A percentile compares a stretch with the other conserved stretches of the same genome.
These are phyloP conservation scores for Domatiomyces catenatus DNA, from an alignment of 2,329 filamentous ascomycete genomes.

Conservation along the genomic window DNA sequence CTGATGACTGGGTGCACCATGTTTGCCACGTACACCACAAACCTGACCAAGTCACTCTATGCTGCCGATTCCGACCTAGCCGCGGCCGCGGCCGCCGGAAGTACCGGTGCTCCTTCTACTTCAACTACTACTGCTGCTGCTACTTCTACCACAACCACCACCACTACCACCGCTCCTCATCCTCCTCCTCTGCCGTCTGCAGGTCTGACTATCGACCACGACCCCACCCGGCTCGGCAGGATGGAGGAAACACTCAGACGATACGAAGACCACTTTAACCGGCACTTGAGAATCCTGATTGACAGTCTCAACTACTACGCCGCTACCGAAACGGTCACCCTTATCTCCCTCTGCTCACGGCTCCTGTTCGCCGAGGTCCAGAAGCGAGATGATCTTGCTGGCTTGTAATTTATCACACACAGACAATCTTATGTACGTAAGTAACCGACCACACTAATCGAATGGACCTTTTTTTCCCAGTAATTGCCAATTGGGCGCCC, in stretches of 20 bases:
- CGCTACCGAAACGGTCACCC: constrained; percentile 87
- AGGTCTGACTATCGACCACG: constrained; percentile 24
- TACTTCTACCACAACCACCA: constrained; percentile 10
- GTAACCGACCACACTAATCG: too few species aligned
- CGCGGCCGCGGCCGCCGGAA: constrained; percentile 7
- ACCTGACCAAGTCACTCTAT: constrained; percentile 69
- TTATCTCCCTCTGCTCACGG: constrained; percentile 72
- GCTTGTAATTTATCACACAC: constrained; percentile 2
- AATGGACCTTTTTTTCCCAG: too few species aligned
- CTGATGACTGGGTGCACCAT: constrained; percentile 90
- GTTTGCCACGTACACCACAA: constrained; percentile 81
- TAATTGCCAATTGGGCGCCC: too few species aligned
- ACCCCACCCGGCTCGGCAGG: constrained; percentile 51
- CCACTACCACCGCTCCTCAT: constrained; percentile 14
- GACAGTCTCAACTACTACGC: constrained; percentile 94
- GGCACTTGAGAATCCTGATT: constrained; percentile 82
- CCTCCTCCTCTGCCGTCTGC: constrained; percentile 11
- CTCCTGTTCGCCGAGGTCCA: constrained; percentile 33
- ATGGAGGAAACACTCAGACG: constrained; percentile 76
- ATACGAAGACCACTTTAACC: constrained; percentile 84
- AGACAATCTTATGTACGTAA: too few species aligned
- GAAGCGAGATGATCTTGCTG: constrained; percentile 13
- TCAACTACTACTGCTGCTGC: constrained; percentile 2
- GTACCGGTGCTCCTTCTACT: constrained; percentile 9
- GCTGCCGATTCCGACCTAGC: constrained; percentile 67